Evolutionary conservation across 306 rosid species (phyloP), one percentile per base, ranked within the genome.

Genomic region (Citrullus amarus): DNA sequence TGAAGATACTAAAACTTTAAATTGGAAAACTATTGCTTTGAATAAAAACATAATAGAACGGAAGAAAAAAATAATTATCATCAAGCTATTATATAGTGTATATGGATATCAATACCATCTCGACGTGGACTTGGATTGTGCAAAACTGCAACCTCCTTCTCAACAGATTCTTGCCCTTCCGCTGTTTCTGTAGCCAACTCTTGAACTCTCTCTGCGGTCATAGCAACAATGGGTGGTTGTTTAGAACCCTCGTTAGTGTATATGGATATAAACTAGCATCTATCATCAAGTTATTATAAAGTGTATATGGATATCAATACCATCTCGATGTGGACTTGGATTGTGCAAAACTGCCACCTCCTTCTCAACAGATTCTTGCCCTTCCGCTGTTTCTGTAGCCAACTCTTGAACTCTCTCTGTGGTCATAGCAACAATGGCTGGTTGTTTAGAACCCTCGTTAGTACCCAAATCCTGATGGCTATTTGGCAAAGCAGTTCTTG

Each of bases 61-160:
- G 8, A 17, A 18, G 30, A 16, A 39, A 41, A 30, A 41, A 30
- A 50, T 30, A 72, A 22, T 9, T 7, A 50, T 50, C 41, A 50
- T 50, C 60, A 50, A 72, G 30, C 13, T 16, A 72, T 72, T 10
- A 22, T 9, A 48, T 15, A 72, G 20, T 72, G 44, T 4, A 72
- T 18, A 20, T 39, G 56, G 22, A 76, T 59, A 71, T 34, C 84
- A 84, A 17, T 41, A 48, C 68, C 83, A 54, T 18, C 70, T 75
- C 50, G 14, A 61, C 48, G 36, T 53, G 46, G 25, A 17, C 25
- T 53, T 16, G 25, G 17, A 18, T 73, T 7, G 2, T 32, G 41
- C 46, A 32, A 51, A 51, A 51, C 62, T 73, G 16, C 16, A 15
- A 55, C 61, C 12, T 73, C 61, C 50, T 70, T 74, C 32, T 12